Evolutionary conservation across 108 stramenopile genomes (phyloP).

Genomic region (Fragilaria crotonensis): DNA sequence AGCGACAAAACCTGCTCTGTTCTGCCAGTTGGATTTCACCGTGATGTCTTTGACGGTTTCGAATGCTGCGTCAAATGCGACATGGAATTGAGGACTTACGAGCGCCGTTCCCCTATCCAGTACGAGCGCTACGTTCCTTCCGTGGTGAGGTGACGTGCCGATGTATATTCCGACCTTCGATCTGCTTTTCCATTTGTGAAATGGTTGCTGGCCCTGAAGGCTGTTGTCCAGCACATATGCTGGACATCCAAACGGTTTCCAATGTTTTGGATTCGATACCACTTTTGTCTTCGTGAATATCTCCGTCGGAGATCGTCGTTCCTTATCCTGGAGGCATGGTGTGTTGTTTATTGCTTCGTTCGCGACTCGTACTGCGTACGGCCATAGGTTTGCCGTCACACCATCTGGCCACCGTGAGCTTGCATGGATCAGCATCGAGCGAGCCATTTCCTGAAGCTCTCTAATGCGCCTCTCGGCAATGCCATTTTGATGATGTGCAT

Average conservation of each 20-base stretch:
- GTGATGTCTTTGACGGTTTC: conserved; percentile 14
- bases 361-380: conserved; percentile 22
- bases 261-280: background rate
- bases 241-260: conserved; percentile 26
- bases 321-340: conserved; percentile 3
- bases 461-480: conserved; percentile 34
- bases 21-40: conserved; percentile 6
- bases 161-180: conserved; percentile 14
- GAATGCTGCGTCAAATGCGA: conserved; percentile 19
- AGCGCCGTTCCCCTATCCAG: conserved; percentile 12
- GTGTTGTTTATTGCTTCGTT: conserved; percentile 20
- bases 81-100: conserved; percentile 22
- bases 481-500: conserved; percentile 50
- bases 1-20: background rate
- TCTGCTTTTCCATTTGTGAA: conserved; percentile 24
- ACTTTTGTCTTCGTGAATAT: background rate
- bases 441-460: conserved; percentile 25
- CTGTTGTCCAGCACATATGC: conserved; percentile 19
- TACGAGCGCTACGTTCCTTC: conserved; percentile 10
- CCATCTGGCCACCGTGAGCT: conserved; percentile 29
- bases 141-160: conserved; percentile 13
- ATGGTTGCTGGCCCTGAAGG: conserved; percentile 9
- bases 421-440: conserved; percentile 42
- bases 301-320: background rate
- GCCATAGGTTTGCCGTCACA: conserved; percentile 39